Evolutionary conservation across 495 filamentous ascomycete species (phyloP).

Genomic region (Immersiella caudata): DNA sequence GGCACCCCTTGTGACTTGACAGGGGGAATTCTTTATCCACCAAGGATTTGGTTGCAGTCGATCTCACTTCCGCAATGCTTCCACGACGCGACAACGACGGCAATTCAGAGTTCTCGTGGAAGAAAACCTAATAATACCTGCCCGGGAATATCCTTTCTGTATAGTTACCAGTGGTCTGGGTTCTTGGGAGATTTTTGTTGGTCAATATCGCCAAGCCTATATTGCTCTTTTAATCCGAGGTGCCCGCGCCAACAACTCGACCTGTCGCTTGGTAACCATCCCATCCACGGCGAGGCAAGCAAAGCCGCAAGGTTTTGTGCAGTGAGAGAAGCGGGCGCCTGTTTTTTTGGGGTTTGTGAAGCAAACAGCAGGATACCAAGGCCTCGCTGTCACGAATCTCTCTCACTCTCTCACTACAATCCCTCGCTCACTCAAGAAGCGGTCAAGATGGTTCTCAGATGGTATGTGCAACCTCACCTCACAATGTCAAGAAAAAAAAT

Average conservation of each 20-base stretch:
- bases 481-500: not conserved
- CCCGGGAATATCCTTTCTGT: not conserved
- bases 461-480: not conserved
- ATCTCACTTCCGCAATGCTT: not conserved
- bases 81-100: not conserved
- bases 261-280: too few relatives aligned
- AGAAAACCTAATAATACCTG: not conserved
- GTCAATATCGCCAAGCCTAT: not conserved
- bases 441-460: conserved; percentile 4
- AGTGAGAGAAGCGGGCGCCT: not conserved
- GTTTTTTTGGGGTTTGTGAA: not conserved
- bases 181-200: not conserved
- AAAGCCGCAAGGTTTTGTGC: not conserved
- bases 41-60: not conserved
- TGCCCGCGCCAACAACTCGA: too few relatives aligned
- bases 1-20: not conserved
- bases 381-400: not conserved
- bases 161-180: not conserved
- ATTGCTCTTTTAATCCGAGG: not conserved
- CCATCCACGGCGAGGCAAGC: not conserved
- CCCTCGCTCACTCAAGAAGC: not conserved
- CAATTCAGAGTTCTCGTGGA: not conserved
- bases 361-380: not conserved
- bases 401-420: not conserved
- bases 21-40: not conserved